Conservation (phyloP, 495 filamentous ascomycete genomes). For the Viridothelium virens region DNA sequence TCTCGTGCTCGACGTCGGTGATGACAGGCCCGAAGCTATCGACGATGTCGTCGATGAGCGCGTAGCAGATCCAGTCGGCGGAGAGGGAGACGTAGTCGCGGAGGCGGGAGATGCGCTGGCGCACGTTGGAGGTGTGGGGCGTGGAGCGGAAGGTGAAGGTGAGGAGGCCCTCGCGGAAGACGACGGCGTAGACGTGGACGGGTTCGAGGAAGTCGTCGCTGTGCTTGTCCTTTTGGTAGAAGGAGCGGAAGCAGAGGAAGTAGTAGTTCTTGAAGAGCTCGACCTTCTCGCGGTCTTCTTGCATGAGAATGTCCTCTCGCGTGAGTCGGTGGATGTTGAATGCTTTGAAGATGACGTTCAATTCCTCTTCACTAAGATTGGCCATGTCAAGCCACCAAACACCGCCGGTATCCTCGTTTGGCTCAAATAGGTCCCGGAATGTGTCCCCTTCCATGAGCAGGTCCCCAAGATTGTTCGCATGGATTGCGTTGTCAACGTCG, state of each 20-base stretch:
- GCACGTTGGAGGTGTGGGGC: constrained; percentile 75
- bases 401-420: constrained; percentile 59
- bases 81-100: constrained; percentile 89
- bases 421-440: constrained; percentile 79
- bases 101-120: constrained; percentile 82
- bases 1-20: constrained; percentile 72
- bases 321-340: constrained; percentile 92
- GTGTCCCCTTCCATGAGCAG: constrained; percentile 80
- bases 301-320: constrained; percentile 85
- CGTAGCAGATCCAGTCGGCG: constrained; percentile 98
- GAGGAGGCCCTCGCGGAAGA: constrained; percentile 90
- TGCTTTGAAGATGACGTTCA: constrained; percentile 77
- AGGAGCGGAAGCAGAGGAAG: constrained; percentile 93
- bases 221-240: constrained; percentile 69
- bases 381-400: constrained; percentile 96
- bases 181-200: constrained; percentile 91
- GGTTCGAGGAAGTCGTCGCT: constrained; percentile 77
- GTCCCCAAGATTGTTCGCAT: constrained; percentile 79
- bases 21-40: constrained; percentile 90
- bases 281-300: constrained; percentile 95
- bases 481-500: constrained; percentile 80
- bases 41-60: constrained; percentile 97
- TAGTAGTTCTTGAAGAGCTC: constrained; percentile 97
- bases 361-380: constrained; percentile 81
- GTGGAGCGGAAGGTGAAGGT: constrained; percentile 87